These are phyloP conservation scores for Chrysanthemum makinoi DNA, from an alignment of 129 eudicot genomes.

Conservation along the genomic window DNA sequence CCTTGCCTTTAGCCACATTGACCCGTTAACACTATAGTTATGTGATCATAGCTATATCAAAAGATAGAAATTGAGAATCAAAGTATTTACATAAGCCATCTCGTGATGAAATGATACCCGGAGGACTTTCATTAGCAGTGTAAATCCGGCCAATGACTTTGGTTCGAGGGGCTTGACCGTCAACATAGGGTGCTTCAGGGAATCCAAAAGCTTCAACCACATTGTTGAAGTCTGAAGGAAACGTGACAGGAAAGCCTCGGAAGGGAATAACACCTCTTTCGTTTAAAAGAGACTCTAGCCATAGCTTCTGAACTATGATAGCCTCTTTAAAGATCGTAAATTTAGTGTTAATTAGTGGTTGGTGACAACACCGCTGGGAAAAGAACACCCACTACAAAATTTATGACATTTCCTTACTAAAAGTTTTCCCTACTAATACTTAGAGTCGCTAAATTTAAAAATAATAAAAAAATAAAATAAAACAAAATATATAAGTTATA, in stretches of 20 bases:
- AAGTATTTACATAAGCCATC: conserved; percentile 21
- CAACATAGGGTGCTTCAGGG: conserved; percentile 17
- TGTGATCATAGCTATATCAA: neutral
- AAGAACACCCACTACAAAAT: neutral
- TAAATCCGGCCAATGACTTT: conserved; percentile 35
- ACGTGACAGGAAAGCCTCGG: conserved; percentile 25
- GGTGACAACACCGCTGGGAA: conserved; percentile 60
- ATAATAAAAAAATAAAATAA: too few species aligned
- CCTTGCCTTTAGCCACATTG: too few species aligned
- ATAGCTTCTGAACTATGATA: conserved; percentile 37
- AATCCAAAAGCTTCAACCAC: conserved; percentile 26
- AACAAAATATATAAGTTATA: too few species aligned
- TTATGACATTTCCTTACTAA: too few species aligned
- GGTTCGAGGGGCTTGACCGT: conserved; percentile 43
- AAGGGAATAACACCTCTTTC: conserved; percentile 25
- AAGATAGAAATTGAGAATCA: neutral
- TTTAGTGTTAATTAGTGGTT: neutral
- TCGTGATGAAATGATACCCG: conserved; percentile 28
- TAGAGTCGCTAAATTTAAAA: too few species aligned
- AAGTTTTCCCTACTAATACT: too few species aligned
- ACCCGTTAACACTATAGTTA: too few species aligned
- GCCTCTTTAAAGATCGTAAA: conserved; percentile 10
- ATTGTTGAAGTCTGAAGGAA: conserved; percentile 55
- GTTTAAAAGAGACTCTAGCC: conserved; percentile 27
- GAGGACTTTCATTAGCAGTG: conserved; percentile 28